Evolutionary conservation across 371 early-diverging fungal genomes (phyloP).

Genomic region (Apophysomyces elegans): DNA sequence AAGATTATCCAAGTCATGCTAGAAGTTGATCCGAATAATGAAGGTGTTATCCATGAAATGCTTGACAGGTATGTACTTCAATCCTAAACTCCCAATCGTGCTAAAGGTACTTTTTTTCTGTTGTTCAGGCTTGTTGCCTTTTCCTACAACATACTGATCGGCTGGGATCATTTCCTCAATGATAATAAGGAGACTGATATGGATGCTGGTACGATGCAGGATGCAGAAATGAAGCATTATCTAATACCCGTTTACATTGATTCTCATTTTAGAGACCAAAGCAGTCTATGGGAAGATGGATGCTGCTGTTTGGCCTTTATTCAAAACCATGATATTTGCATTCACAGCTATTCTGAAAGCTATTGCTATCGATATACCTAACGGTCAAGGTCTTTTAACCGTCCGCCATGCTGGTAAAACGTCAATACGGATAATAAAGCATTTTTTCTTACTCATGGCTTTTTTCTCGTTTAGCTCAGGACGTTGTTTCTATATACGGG

Average conservation of each 20-base stretch:
- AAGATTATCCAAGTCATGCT: slow-evolving; percentile 28
- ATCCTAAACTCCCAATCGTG: slow-evolving; percentile 3
- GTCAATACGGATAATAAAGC: neutral
- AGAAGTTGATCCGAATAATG: slow-evolving; percentile 11
- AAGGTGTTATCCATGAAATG: slow-evolving; percentile 10
- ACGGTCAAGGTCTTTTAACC: slow-evolving; percentile 34
- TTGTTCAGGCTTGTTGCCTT: slow-evolving; percentile 31
- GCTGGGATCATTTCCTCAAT: slow-evolving; percentile 43
- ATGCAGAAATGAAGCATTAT: neutral
- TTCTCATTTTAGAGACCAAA: slow-evolving; percentile 12
- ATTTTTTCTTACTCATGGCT: neutral
- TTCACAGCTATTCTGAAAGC: slow-evolving; percentile 47
- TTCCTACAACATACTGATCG: slow-evolving; percentile 42
- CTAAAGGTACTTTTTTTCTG: neutral
- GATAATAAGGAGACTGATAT: slow-evolving; percentile 16
- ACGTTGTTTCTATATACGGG: slow-evolving; percentile 39
- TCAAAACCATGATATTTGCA: slow-evolving; percentile 51
- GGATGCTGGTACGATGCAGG: slow-evolving; percentile 15
- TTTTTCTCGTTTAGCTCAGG: slow-evolving; percentile 30
- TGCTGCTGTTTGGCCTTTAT: slow-evolving; percentile 32
- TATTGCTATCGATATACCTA: slow-evolving; percentile 41
- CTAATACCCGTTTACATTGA: neutral
- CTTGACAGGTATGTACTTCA: slow-evolving; percentile 22
- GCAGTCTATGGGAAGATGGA: slow-evolving; percentile 21
- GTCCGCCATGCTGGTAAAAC: slow-evolving; percentile 31